These are phyloP conservation scores for Shiraia bambusicola DNA, from an alignment of 2,329 filamentous ascomycete genomes.

Conservation along the genomic window DNA sequence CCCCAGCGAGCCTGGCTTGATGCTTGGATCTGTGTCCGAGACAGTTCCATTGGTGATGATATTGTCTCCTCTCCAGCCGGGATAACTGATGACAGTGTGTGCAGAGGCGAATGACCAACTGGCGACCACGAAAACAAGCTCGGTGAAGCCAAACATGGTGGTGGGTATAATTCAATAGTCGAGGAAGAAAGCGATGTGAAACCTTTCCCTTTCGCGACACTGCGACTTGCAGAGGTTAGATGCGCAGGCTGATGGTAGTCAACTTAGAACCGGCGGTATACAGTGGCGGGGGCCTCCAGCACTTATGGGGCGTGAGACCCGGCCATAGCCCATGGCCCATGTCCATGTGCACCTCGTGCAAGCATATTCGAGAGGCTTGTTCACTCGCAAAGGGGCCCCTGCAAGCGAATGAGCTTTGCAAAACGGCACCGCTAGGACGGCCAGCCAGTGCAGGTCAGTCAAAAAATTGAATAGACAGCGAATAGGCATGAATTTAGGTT, in stretches of 20 bases:
- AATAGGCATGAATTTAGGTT: constrained; percentile 28
- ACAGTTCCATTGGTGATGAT: constrained; percentile 70
- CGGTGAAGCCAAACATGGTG: constrained; percentile 39
- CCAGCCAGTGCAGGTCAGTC: constrained; percentile 35
- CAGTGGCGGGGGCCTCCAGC: constrained; percentile 33
- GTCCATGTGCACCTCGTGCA: constrained; percentile 23
- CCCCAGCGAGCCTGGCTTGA: constrained; percentile 48
- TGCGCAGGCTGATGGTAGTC: constrained; percentile 13
- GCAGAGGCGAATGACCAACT: constrained; percentile 55
- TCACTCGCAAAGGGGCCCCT: constrained; percentile 14
- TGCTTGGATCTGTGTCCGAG: constrained; percentile 40
- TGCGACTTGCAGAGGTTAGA: constrained; percentile 7
- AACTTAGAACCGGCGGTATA: constrained; percentile 20
- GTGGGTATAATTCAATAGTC: constrained; percentile 3
- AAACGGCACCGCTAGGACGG: constrained; percentile 22
- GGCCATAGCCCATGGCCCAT: too few relatives aligned
- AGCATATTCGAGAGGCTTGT: constrained; percentile 16
- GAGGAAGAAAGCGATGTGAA: constrained; percentile 2
- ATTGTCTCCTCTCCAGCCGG: constrained; percentile 84
- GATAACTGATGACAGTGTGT: constrained; percentile 85
- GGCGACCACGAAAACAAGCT: constrained; percentile 35
- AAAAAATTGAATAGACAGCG: constrained; percentile 24
- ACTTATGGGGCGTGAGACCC: constrained; percentile 27
- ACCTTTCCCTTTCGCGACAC: constrained; percentile 10
- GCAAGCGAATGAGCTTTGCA: constrained; percentile 19